phyloP scores from a whole-genome alignment of 331 rosid genomes.

The Malus hybrid region DNA sequence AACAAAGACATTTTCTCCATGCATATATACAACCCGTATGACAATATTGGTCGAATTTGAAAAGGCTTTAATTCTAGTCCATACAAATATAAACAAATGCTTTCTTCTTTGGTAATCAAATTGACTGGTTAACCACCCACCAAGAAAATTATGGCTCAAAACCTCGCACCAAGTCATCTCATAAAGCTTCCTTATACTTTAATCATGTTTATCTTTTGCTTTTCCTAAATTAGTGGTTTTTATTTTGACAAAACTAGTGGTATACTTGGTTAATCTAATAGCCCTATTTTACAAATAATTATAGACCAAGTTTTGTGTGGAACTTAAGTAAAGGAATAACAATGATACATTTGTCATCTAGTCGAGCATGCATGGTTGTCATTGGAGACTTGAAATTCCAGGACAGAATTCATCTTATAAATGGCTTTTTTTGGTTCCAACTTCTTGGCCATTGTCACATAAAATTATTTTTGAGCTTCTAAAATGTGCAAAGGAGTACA shows the following conservation, averaged over 20 bases:
- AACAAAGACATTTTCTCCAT: neutral
- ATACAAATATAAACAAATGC: constrained; percentile 32
- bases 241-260: constrained; percentile 36
- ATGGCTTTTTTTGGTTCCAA: constrained; percentile 11
- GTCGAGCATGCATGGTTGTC: constrained; percentile 27
- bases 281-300: neutral
- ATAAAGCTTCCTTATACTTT: neutral
- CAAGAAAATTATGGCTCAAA: constrained; percentile 38
- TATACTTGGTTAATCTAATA: constrained; percentile 1
- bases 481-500: constrained; percentile 68
- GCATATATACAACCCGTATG: constrained; percentile 22
- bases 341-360: constrained; percentile 17
- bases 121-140: constrained; percentile 39
- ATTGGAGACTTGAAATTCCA: constrained; percentile 13
- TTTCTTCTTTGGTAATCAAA: constrained; percentile 26
- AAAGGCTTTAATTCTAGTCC: constrained; percentile 39
- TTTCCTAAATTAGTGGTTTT: neutral
- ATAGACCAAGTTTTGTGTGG: constrained; percentile 2
- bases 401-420: constrained; percentile 39
- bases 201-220: constrained; percentile 1
- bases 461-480: neutral
- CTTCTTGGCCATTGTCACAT: neutral
- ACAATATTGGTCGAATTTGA: neutral
- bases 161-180: constrained; percentile 23
- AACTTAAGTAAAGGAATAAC: neutral